Evolutionary conservation across 2,329 filamentous ascomycete species (phyloP), one percentile per base, ranked within the genome.

Genomic region (Fusarium armeniacum): DNA sequence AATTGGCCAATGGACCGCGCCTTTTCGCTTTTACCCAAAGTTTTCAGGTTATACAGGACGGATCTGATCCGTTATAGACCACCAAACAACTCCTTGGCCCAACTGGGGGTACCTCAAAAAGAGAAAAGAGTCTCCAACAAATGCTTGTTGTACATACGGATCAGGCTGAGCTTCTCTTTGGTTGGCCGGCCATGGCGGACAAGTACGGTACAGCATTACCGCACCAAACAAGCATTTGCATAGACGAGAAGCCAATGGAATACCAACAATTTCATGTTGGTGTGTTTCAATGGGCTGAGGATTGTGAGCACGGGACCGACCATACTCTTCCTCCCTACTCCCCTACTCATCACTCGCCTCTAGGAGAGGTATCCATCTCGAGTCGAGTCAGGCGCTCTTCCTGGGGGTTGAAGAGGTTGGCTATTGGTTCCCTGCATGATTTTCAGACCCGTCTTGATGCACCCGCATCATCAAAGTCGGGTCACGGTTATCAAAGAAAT

Each of bases 371-470:
- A n/a, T 28, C 43, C 26, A 30, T 51, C 22, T 51, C 22, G 47
- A 43, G 36, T 40, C 62, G 62, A 73, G 72, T 74, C 72, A 74
- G 72, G 73, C 73, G 73, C 67, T 49, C 65, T 70, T 46, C 8
- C 26, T 64, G 54, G 46, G 32, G 62, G 60, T 58, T 28, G 58
- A 70, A 41, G 58, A 73, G 73, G 74, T 75, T 75, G 73, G 73
- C 18, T 20, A 46, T 46, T 46, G 43, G 43, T 45, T 28, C 55
- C 52, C 36, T 45, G 62, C 58, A 45, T 50, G 56, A 53, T 64
- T 57, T 50, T 38, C 47, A 65, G 71, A 61, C 70, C 70, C 70
- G 57, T 74, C 62, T 47, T 62, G 60, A 72, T 74, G 72, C 68
- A 70, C 65, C 65, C 59, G 61, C 52, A 59, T 62, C 54, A 55